These are phyloP conservation scores for Alternaria ethzedia DNA, from an alignment of 2,329 filamentous ascomycete genomes.

Conservation along the genomic window DNA sequence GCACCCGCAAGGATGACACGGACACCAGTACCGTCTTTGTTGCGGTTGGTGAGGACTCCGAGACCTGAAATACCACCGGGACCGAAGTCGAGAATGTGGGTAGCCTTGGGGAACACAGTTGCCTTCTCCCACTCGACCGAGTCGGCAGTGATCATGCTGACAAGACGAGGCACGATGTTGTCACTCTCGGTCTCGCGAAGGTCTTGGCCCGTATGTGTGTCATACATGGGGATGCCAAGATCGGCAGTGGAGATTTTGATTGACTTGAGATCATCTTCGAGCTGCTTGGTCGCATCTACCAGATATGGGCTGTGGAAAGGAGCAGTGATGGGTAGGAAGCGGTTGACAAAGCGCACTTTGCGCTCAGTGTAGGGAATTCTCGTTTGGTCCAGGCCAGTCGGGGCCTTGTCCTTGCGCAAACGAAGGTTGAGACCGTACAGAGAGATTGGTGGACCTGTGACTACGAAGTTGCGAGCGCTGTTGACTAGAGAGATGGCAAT, in stretches of 20 bases:
- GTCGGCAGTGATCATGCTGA: conserved; percentile 93
- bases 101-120: conserved; percentile 87
- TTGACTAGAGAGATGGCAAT: conserved; percentile 96
- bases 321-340: conserved; percentile 95
- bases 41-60: conserved; percentile 94
- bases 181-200: conserved; percentile 70
- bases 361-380: conserved; percentile 93
- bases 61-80: conserved; percentile 96
- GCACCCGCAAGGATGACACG: conserved; percentile 93
- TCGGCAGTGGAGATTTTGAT: conserved; percentile 75
- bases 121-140: conserved; percentile 96
- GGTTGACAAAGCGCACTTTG: conserved; percentile 94
- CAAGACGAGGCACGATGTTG: conserved; percentile 83
- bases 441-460: conserved; percentile 94
- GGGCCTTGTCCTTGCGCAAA: conserved; percentile 94
- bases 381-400: conserved; percentile 96
- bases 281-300: conserved; percentile 77
- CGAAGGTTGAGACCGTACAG: conserved; percentile 95
- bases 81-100: conserved; percentile 95
- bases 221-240: conserved; percentile 84
- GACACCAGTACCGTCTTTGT: conserved; percentile 98
- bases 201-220: conserved; percentile 81
- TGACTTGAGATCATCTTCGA: conserved; percentile 86
- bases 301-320: conserved; percentile 99
- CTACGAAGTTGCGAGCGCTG: conserved; percentile 95